Evolutionary conservation across 1,284 basidiomycete species (phyloP).

Genomic region (Phellinidium pouzarii): DNA sequence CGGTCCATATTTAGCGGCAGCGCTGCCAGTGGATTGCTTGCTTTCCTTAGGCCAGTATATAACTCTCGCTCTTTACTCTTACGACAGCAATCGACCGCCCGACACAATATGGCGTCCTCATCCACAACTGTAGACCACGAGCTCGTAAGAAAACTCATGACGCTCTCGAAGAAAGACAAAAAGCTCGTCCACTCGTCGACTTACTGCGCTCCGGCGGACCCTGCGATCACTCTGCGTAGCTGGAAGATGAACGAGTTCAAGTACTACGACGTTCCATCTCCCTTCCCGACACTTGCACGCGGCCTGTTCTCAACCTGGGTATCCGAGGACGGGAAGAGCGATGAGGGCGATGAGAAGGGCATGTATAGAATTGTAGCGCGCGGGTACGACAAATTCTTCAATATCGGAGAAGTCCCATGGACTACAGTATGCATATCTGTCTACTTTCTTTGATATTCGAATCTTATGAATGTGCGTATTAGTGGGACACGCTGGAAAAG

Average conservation of each 20-base stretch:
- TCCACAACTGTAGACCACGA: constrained; percentile 42
- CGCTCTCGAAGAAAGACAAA: constrained; percentile 43
- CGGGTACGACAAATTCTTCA: constrained; percentile 99
- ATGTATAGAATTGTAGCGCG: constrained; percentile 76
- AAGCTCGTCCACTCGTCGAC: constrained; percentile 53
- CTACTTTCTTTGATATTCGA: neutral
- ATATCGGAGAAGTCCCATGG: constrained; percentile 94
- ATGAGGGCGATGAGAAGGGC: constrained; percentile 10
- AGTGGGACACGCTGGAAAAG: constrained; percentile 77
- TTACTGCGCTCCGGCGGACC: constrained; percentile 50
- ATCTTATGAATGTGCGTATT: neutral
- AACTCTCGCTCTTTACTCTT: neutral
- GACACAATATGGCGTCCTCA: neutral
- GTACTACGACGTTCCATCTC: constrained; percentile 82
- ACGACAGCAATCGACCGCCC: too few species aligned
- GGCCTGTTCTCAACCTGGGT: constrained; percentile 72
- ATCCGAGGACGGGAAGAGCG: constrained; percentile 24
- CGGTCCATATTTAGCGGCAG: neutral
- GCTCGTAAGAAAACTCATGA: constrained; percentile 47
- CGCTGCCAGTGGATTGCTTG: neutral
- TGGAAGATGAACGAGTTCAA: constrained; percentile 98
- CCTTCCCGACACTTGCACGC: constrained; percentile 86
- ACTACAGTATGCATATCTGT: constrained; percentile 58
- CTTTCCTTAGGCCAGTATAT: neutral
- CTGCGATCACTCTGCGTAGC: constrained; percentile 54